These are phyloP conservation scores for Oryza glumipatula DNA, from an alignment of 176 grass and related monocot species.

Conservation along the genomic window DNA sequence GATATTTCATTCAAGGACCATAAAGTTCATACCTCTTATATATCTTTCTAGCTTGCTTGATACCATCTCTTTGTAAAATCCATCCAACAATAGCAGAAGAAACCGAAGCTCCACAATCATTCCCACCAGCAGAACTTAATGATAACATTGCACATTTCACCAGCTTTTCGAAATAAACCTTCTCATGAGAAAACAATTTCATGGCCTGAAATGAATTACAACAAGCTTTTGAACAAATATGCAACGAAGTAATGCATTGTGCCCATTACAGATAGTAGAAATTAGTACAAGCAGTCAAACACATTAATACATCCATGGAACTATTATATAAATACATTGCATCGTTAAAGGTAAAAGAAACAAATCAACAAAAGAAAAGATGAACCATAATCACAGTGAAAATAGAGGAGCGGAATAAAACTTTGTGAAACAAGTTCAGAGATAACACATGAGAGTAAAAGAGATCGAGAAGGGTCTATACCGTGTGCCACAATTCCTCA, in stretches of 20 bases:
- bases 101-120: slow-evolving; percentile 55
- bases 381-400: slow-evolving; percentile 1
- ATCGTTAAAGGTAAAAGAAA: neutral
- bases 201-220: slow-evolving; percentile 59
- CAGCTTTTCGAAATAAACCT: slow-evolving; percentile 64
- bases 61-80: slow-evolving; percentile 77
- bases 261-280: slow-evolving; percentile 7
- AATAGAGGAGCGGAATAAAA: slow-evolving; percentile 4
- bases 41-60: slow-evolving; percentile 67
- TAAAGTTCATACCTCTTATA: slow-evolving; percentile 62
- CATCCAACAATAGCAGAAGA: slow-evolving; percentile 66
- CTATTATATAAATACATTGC: slow-evolving; percentile 2
- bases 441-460: neutral
- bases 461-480: slow-evolving; percentile 34
- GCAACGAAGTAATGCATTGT: neutral
- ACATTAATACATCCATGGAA: neutral
- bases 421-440: neutral
- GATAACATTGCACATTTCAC: slow-evolving; percentile 59
- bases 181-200: slow-evolving; percentile 74
- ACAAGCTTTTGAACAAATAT: neutral
- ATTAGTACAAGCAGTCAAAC: slow-evolving; percentile 3
- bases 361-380: neutral
- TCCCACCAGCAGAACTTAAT: slow-evolving; percentile 58
- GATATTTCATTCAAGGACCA: neutral
- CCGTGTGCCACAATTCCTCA: slow-evolving; percentile 78